Base-by-base conservation (phyloP, 352 stramenopile genomes). In the Globisporangium ultimum region DNA sequence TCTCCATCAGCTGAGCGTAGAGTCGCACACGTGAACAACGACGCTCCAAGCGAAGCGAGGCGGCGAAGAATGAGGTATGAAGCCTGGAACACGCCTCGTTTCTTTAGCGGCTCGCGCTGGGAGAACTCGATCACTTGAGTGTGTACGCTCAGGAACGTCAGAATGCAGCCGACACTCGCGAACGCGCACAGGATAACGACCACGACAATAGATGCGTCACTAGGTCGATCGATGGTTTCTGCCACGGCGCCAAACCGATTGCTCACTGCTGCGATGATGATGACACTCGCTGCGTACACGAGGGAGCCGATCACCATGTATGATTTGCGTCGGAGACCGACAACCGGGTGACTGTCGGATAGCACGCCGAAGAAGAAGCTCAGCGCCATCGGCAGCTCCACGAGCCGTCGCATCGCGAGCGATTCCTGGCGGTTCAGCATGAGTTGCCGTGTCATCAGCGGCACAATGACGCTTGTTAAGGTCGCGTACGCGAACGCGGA, bases 111-210 rank as follows among this genome's bases (percentile, higher is more conserved):
- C 21, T 84, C 74, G 7, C 68, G 51, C 42, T 84, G 74, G 0
- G 74, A 76, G 11, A 81, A 55, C 58, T 84, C 74, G 15, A 76
- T 66, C 41, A 78, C 52, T 2, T 70, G 66, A 0, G 74, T 84
- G 21, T 84, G 67, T 2, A 75, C 51, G 6, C 60, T 45, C 4
- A 79, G 36, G 22, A 75, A 74, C 28, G 32, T 70, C 34, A 71
- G 52, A 17, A 65, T 56, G 42, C 66, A 81, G 0, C 73, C 71
- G 17, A 56, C 24, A 24, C 61, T 70, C 5, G 61, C 63, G 2
- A 73, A 51, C 3, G 55, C 48, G 0, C 65, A 64, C 17, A 69
- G 57, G 6, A 64, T 14, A 21, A 80, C 69, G 15, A 66, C 38
- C 12, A 63, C 11, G 41, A 58, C 55, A 32, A 63, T 50, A 5